Evolutionary conservation across 805 yeast genomes (phyloP).

Genomic region (Yarrowia sp.): DNA sequence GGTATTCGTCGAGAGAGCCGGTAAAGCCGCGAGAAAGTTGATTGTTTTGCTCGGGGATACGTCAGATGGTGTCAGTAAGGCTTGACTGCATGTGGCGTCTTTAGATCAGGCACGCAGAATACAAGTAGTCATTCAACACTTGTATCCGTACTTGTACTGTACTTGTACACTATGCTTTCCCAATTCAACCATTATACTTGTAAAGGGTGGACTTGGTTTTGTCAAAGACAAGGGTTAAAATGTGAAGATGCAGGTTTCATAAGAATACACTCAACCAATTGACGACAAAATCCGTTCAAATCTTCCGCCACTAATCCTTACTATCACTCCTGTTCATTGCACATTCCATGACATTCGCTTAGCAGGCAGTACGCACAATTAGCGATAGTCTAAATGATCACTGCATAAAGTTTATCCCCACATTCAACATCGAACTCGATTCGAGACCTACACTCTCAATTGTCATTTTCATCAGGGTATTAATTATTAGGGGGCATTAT

Average conservation of each 20-base stretch:
- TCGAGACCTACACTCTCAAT: background rate
- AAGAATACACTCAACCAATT: too few relatives aligned
- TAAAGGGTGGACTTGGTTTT: too few relatives aligned
- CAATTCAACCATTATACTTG: background rate
- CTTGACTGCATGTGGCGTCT: background rate
- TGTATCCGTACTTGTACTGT: too few relatives aligned
- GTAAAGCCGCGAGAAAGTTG: background rate
- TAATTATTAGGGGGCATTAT: constrained; percentile 3
- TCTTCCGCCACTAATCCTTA: too few relatives aligned
- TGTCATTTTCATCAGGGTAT: background rate
- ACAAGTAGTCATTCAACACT: background rate
- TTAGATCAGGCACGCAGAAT: background rate
- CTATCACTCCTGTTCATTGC: background rate
- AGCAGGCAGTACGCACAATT: background rate
- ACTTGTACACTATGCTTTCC: too few relatives aligned
- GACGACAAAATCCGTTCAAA: too few relatives aligned
- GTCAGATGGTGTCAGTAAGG: too few relatives aligned
- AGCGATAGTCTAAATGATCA: background rate
- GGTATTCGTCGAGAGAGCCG: background rate
- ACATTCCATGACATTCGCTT: background rate
- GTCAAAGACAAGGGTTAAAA: too few relatives aligned
- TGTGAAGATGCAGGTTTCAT: too few relatives aligned
- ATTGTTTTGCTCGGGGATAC: background rate
- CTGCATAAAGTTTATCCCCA: background rate
- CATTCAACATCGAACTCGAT: constrained; percentile 1